Base-by-base conservation (phyloP, 208 protist species). In the Tetramitus jugosus region DNA sequence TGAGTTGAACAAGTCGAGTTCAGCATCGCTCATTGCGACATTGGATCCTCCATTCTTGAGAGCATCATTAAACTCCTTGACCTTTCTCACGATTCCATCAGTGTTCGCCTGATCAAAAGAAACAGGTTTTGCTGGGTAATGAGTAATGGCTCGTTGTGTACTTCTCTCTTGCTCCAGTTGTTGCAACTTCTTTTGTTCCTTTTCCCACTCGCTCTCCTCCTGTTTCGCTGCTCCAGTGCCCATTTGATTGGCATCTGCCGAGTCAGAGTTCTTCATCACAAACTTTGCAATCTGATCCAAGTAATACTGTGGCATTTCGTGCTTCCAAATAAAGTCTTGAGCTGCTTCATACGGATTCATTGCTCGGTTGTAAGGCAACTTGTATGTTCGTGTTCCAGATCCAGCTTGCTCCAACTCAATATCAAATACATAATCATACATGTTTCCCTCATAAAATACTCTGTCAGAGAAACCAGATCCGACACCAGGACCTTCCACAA, bases 401-500 rank as follows among this genome's bases (percentile, higher is more conserved):
- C 72, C 77, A 43, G 23, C 31, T n/a, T n/a, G n/a, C 2, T 78
- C 78, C 14, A 96, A 84, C 78, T 96, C 90, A n/a, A 97, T 89
- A 52, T 94, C 88, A 82, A 96, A 98, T 26, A 97, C 82, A 75
- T 96, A 96, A 83, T 97, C 94, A 80, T 96, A 96, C 33, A 91
- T 79, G 49, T 87, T 86, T 3, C 94, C 95, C 35, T 95, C 84
- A 67, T 91, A 79, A 37, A 60, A 52, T 83, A 84, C 46, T 67
- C 13, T 46, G 3, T 40, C 76, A 78, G 82, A 83, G 1, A 78
- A 88, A 81, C 85, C 87, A 31, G 68, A 60, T 35, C 78, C 42
- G 14, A 80, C 71, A n/a, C 85, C 80, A 6, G 87, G 81, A 23
- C 88, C 89, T 17, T 94, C 83, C 0, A 96, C 89, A 0, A 98